Evolutionary conservation across 257 asterid genomes (phyloP).

Genomic region (Plectranthus barbatus): DNA sequence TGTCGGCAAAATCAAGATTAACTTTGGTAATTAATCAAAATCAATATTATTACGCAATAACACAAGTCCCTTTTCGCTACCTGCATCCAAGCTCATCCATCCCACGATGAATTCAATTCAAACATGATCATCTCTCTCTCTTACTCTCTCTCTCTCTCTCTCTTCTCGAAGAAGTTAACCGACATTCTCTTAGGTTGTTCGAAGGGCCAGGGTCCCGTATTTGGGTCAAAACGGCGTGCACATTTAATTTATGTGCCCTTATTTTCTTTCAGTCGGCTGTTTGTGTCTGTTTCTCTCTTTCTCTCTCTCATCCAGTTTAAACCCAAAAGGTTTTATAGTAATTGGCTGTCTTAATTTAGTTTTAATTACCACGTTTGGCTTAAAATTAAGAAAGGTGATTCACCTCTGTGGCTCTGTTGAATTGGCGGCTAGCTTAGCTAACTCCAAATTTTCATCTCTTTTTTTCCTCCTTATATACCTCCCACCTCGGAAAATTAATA

Average conservation of each 20-base stretch:
- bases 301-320: background rate
- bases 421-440: constrained; percentile 38
- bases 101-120: constrained; percentile 17
- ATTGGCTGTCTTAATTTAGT: background rate
- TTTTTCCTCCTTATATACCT: constrained; percentile 15
- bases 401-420: constrained; percentile 18
- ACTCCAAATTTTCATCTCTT: background rate
- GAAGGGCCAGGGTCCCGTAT: constrained; percentile 24
- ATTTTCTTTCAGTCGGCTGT: constrained; percentile 8
- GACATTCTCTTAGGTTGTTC: constrained; percentile 22
- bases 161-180: constrained; percentile 21
- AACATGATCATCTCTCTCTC: constrained; percentile 10
- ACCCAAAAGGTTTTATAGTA: background rate
- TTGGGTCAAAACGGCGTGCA: constrained; percentile 27
- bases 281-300: background rate
- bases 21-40: background rate
- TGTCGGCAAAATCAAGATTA: background rate
- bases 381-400: background rate
- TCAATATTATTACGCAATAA: background rate
- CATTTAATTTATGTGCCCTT: background rate
- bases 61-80: background rate
- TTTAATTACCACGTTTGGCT: background rate
- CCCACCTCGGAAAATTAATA: background rate
- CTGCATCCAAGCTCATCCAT: background rate
- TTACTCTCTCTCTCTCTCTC: no score